Base-by-base conservation (phyloP, 805 yeast genomes). In the Zygoascus biomembranicola region DNA sequence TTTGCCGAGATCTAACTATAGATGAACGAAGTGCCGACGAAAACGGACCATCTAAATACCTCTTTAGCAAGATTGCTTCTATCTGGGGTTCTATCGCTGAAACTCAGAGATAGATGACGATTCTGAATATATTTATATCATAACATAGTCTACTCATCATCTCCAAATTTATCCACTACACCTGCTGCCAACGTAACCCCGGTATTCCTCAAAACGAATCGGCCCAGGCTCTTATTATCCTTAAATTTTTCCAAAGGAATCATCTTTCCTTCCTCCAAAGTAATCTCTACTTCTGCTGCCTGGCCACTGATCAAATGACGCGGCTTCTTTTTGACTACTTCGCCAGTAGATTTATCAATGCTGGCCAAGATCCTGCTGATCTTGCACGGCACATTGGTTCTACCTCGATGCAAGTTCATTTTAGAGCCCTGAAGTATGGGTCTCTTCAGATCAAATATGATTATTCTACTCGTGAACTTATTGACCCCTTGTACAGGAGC, bases 361-460 rank as follows among this genome's bases (percentile, higher is more conserved):
- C 66, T 45, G 56, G 71, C 60, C 54, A 68, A 57, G 59, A 82
- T 75, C 55, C 77, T 77, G 44, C 74, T 63, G 19, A 90, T 70
- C 57, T 82, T 77, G 4, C 89, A 89, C 1, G 94, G 87, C 43
- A 80, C 79, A 44, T 84, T 81, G 26, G 81, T 76, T 54, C 87
- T 82, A 57, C 90, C 90, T 56, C 90, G 77, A 69, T 90, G 89
- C 51, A 88, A 66, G 43, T 88, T 78, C 58, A 89, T 76, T 43
- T 90, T 84, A 0, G 95, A 77, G 8, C 97, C 97, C 13, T 84
- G 82, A 43, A 90, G 70, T 47, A 90, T 68, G 0, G 97, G 97
- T 58, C 87, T 76, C 37, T 75, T 75, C 61, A 82, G 65, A 53
- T 85, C 85, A 59, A 92, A 92, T 5, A 84, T 72, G 43, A 76